Conservation (phyloP, 2,329 filamentous ascomycete genomes). For the Neonectria magnoliae region DNA sequence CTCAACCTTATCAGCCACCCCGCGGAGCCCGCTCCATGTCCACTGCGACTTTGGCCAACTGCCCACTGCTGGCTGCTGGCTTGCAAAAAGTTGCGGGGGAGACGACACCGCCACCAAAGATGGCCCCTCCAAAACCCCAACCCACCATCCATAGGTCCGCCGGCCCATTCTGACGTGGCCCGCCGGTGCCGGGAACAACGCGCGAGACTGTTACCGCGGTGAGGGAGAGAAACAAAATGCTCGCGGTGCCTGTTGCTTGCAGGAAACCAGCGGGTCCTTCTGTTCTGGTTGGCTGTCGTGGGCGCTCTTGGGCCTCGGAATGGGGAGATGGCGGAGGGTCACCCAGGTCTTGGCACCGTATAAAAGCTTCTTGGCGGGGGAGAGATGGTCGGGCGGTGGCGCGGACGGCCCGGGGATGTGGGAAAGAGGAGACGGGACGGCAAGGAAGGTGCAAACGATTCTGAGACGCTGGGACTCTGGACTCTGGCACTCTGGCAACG, state of each 20-base stretch:
- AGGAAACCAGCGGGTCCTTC: not conserved
- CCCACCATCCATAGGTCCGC: constrained; percentile 5
- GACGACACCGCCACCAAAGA: not conserved
- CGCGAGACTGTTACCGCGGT: not conserved
- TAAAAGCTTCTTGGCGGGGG: not conserved
- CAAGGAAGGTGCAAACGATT: not conserved
- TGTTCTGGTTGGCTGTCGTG: not conserved
- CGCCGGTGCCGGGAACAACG: constrained; percentile 1
- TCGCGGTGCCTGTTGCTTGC: not conserved
- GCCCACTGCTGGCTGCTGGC: constrained; percentile 1
- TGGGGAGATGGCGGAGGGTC: not conserved
- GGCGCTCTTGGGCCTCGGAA: not conserved
- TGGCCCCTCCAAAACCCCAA: constrained; percentile 11
- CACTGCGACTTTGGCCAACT: not conserved
- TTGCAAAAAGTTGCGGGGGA: constrained; percentile 13
- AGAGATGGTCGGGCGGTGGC: constrained; percentile 1
- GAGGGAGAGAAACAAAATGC: not conserved
- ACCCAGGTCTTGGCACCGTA: not conserved
- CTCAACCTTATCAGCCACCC: constrained; percentile 39
- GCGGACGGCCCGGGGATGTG: constrained; percentile 14
- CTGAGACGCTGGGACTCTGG: not conserved
- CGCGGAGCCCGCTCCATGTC: constrained; percentile 27
- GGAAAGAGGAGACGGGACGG: not conserved
- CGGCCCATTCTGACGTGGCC: constrained; percentile 25
- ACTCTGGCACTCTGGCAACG: not conserved